A percentile compares a stretch with the other conserved stretches of the same genome.
Evolutionary conservation across 495 filamentous ascomycete genomes (phyloP).

Genomic region (Penicillium bovifimosum): DNA sequence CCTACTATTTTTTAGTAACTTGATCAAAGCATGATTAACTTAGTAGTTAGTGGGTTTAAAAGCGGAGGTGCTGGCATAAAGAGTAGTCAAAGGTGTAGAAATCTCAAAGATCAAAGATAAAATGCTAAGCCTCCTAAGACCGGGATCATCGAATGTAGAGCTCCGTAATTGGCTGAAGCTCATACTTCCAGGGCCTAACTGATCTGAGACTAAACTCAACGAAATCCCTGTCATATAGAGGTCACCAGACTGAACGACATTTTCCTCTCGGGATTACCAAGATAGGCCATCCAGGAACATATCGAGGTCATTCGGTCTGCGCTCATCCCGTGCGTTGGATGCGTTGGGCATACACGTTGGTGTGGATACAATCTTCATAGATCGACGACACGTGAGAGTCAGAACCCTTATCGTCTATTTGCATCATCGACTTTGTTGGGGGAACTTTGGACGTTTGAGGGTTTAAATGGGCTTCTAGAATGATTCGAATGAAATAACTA

Average conservation of each 20-base stretch:
- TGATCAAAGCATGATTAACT: too few species aligned
- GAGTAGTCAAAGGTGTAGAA: background rate
- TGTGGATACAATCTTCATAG: background rate
- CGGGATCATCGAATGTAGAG: background rate
- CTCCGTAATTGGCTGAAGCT: too few species aligned
- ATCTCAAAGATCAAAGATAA: background rate
- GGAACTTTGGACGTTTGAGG: too few species aligned
- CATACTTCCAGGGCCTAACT: slow-evolving; percentile 18
- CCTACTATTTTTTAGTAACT: too few species aligned
- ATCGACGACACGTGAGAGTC: slow-evolving; percentile 21
- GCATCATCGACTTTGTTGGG: slow-evolving; percentile 16
- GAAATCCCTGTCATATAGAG: slow-evolving; percentile 13
- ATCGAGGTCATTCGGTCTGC: too few species aligned
- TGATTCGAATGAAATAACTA: too few species aligned
- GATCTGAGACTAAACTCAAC: slow-evolving; percentile 9
- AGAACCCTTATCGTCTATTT: slow-evolving; percentile 26
- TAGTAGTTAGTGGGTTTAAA: too few species aligned
- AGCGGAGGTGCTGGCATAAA: too few species aligned
- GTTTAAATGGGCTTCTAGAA: too few species aligned
- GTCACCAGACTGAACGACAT: slow-evolving; percentile 22
- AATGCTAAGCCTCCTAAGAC: background rate
- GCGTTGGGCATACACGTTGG: too few species aligned
- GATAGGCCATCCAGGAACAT: slow-evolving; percentile 13
- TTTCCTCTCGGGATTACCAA: slow-evolving; percentile 18
- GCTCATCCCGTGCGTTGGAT: too few species aligned